Percentiles rank a stretch among this genome's conserved stretches.
phyloP scores from a whole-genome alignment of 768 basidiomycete species.

The Dioszegia crocea region DNA sequence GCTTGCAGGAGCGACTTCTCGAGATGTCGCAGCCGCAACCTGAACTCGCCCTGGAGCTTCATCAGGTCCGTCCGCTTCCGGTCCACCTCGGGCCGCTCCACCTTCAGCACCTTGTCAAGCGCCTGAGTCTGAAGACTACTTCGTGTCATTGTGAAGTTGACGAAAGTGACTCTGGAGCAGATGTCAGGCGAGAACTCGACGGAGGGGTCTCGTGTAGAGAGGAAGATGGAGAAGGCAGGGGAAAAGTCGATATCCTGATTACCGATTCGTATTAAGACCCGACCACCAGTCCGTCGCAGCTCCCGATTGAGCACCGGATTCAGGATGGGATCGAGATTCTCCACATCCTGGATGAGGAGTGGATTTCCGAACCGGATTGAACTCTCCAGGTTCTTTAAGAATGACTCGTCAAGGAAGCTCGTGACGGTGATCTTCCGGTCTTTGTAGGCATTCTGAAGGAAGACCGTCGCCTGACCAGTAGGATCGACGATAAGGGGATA shows the following conservation, averaged over 20 bases:
- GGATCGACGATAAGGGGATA: slow-evolving; percentile 98
- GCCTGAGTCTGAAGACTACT: slow-evolving; percentile 98
- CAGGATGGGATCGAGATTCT: slow-evolving; percentile 92
- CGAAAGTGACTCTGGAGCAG: slow-evolving; percentile 92
- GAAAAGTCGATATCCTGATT: slow-evolving; percentile 99
- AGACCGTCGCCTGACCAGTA: slow-evolving; percentile 91
- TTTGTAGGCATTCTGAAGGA: slow-evolving; percentile 88
- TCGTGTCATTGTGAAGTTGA: slow-evolving; percentile 97
- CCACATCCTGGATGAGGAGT: slow-evolving; percentile 94
- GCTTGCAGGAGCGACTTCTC: slow-evolving; percentile 91
- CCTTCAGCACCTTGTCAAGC: slow-evolving; percentile 91
- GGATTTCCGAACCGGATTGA: slow-evolving; percentile 99
- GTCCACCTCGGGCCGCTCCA: slow-evolving; percentile 94
- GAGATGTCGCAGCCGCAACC: slow-evolving; percentile 80
- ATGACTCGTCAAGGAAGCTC: slow-evolving; percentile 96
- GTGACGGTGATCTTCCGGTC: slow-evolving; percentile 97
- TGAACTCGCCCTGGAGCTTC: slow-evolving; percentile 98
- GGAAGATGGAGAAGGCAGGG: slow-evolving; percentile 99
- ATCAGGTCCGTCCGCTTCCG: slow-evolving; percentile 91
- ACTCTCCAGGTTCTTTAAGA: slow-evolving; percentile 96
- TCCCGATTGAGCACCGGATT: slow-evolving; percentile 97
- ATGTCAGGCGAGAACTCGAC: slow-evolving; percentile 98
- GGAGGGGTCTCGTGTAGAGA: slow-evolving; percentile 93
- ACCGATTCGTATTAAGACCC: slow-evolving; percentile 91
- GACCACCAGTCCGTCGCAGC: slow-evolving; percentile 90